Evolutionary conservation across 192 early-diverging fungal genomes (phyloP), one percentile per base, ranked within the genome.

Genomic region (Coemansia sp.): DNA sequence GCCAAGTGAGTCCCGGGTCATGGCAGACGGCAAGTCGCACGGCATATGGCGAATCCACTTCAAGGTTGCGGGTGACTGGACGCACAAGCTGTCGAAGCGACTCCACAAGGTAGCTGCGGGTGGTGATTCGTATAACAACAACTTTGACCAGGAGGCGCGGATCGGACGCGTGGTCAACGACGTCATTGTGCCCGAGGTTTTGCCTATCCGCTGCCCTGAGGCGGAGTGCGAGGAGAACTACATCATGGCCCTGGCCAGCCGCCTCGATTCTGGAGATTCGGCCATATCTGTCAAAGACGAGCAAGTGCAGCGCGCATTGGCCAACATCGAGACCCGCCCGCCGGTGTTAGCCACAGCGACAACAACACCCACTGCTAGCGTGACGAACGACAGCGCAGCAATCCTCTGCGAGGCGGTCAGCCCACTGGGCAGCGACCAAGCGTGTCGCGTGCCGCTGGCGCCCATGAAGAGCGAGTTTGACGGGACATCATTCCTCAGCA

Each of bases 31-130:
- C 58, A 70, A 70, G 59, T 62, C 75, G 21, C 80, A 71, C 32
- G 75, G 72, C 16, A 77, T 82, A 14, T 82, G 80, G 80, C 89
- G 88, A 35, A 76, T 95, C 14, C 93, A 95, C 80, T 89, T 93
- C 58, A 92, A 91, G 68, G 79, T 91, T 8, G 84, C 88, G 26
- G 91, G 91, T 38, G 87, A 94, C 78, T 94, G 91, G 88, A 94
- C 93, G 6, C 84, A 86, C 73, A 82, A 79, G 60, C 63, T 89
- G 17, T 86, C 88, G 35, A 81, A 91, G 67, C 84, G 87, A 17
- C 82, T 94, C 17, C 72, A 77, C 30, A 82, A 69, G 69, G 80
- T 82, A 0, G 71, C 80, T 11, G 75, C 71, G n/a, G 80, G 80
- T 38, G 66, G 80, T 42, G 80, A 76, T 17, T 68, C 70, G 26